A percentile compares a stretch with the other conserved stretches of the same genome.
Conservation (phyloP, 1,139 yeast genomes). For the Blastobotrys aristatus region DNA sequence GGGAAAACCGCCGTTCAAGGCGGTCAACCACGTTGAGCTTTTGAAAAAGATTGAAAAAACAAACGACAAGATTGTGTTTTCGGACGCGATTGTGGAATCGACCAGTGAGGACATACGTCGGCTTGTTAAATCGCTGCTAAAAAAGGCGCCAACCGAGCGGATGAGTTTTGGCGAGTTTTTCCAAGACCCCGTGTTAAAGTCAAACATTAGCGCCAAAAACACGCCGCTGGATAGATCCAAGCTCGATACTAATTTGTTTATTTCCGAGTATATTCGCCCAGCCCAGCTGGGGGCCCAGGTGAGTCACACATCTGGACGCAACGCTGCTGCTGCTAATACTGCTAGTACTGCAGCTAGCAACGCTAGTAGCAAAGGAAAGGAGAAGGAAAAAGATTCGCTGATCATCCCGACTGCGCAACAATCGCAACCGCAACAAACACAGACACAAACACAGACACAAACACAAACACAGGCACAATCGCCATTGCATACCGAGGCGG, state of each 20-base stretch:
- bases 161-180: conserved; percentile 86
- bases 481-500: neutral
- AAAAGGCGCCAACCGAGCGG: conserved; percentile 81
- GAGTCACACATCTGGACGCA: neutral
- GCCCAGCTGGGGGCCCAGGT: no score
- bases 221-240: conserved; percentile 60
- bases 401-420: neutral
- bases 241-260: conserved; percentile 72
- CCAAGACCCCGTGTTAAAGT: conserved; percentile 47
- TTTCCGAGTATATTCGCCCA: conserved; percentile 62
- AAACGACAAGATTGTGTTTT: conserved; percentile 72
- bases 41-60: conserved; percentile 78
- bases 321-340: neutral
- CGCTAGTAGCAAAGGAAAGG: neutral
- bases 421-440: neutral
- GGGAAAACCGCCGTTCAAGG: conserved; percentile 93
- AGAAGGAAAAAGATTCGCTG: neutral
- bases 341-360: neutral
- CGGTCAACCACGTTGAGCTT: conserved; percentile 85
- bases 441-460: no score
- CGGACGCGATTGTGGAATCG: conserved; percentile 38
- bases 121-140: conserved; percentile 68
- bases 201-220: conserved; percentile 42
- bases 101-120: conserved; percentile 53
- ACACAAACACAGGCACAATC: no score